Conservation (phyloP, 2,329 filamentous ascomycete genomes). For the Huntiella moniliformis region DNA sequence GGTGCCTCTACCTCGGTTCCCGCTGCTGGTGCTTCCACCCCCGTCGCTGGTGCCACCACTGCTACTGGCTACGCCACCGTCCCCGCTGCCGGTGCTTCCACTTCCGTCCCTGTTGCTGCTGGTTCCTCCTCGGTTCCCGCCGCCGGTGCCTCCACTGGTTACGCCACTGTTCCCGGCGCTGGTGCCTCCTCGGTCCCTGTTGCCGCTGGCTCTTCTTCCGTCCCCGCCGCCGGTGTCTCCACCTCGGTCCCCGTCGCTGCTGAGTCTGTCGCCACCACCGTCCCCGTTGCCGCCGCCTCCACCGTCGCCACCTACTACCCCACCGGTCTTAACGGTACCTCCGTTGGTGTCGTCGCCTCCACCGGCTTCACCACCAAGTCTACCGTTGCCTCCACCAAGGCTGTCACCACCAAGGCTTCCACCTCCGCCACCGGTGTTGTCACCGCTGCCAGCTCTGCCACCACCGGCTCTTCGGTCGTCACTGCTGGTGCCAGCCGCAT, state of each 20-base stretch:
- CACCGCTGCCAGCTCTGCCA: slow-evolving; percentile 1
- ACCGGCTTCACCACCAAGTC: not conserved
- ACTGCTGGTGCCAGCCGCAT: slow-evolving; percentile 10
- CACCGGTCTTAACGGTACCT: not conserved
- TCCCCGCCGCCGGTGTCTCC: not conserved
- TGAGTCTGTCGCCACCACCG: not conserved
- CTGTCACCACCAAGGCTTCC: slow-evolving; percentile 1
- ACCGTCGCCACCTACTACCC: not conserved
- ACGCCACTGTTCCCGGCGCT: not conserved
- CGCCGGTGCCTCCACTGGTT: not conserved
- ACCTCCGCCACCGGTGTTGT: not conserved
- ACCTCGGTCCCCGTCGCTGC: not conserved
- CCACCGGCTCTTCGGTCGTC: not conserved
- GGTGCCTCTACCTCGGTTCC: not conserved
- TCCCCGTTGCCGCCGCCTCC: not conserved
- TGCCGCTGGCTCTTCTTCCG: not conserved
- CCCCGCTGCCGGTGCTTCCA: not conserved
- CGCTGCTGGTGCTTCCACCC: not conserved
- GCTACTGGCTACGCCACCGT: not conserved
- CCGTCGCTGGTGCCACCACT: not conserved
- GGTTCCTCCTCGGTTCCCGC: not conserved
- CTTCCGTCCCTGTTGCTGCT: not conserved
- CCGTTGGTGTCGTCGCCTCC: not conserved
- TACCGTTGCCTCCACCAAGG: not conserved
- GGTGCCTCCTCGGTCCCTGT: not conserved